Percentiles rank a stretch among this genome's conserved stretches.
phyloP scores from a whole-genome alignment of 2,329 filamentous ascomycete genomes.

The Clonostachys rhizophaga region DNA sequence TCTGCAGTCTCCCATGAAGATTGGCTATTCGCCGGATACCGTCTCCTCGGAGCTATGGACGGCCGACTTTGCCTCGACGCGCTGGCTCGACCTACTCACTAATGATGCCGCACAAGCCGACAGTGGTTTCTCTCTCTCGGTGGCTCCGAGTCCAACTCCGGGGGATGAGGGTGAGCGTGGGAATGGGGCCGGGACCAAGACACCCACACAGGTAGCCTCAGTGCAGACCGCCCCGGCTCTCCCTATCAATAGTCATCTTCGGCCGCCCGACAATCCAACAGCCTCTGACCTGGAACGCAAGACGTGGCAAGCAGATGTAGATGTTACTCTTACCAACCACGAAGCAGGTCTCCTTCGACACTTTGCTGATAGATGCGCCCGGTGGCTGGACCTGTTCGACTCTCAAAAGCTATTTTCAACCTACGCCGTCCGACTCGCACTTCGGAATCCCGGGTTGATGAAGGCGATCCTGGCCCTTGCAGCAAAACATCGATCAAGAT shows the following conservation, averaged over 20 bases:
- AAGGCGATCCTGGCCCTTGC: slow-evolving; percentile 50
- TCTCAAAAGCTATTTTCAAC: slow-evolving; percentile 5
- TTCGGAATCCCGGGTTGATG: slow-evolving; percentile 46
- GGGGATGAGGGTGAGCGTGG: slow-evolving; percentile 1
- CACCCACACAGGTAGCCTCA: neutral
- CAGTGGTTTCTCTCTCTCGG: slow-evolving; percentile 14
- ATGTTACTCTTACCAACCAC: slow-evolving; percentile 8
- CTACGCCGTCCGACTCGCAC: slow-evolving; percentile 6
- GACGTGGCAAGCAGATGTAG: slow-evolving; percentile 7
- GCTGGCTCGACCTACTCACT: slow-evolving; percentile 11
- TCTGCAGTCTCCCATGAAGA: neutral
- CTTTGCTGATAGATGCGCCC: slow-evolving; percentile 15
- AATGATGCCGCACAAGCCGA: slow-evolving; percentile 15
- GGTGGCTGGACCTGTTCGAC: slow-evolving; percentile 7
- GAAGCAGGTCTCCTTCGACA: slow-evolving; percentile 18
- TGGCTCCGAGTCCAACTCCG: slow-evolving; percentile 8
- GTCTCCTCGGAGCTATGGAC: slow-evolving; percentile 11
- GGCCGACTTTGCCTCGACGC: slow-evolving; percentile 12
- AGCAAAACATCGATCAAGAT: slow-evolving; percentile 31
- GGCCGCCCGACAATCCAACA: neutral
- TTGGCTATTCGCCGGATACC: slow-evolving; percentile 1
- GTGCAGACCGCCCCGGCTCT: slow-evolving; percentile 3
- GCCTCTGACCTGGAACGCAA: slow-evolving; percentile 11
- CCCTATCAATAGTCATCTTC: neutral
- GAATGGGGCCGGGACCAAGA: neutral